These are phyloP conservation scores for Apophysomyces ossiformis DNA, from an alignment of 371 early-diverging fungal genomes.

Conservation along the genomic window DNA sequence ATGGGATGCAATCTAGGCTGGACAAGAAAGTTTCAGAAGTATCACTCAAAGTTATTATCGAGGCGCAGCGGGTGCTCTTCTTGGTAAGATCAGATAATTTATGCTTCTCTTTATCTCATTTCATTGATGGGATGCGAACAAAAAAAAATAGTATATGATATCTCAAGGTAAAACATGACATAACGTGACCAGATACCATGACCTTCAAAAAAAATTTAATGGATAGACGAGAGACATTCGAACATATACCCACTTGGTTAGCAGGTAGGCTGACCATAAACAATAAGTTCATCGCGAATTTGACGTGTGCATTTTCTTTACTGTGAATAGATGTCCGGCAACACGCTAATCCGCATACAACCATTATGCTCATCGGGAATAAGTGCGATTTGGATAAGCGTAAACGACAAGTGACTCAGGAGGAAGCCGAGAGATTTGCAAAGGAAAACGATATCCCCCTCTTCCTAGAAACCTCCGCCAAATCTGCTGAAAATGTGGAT, in stretches of 20 bases:
- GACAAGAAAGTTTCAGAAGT: slow-evolving; percentile 93
- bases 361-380: slow-evolving; percentile 93
- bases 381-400: slow-evolving; percentile 84
- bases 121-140: too few species aligned
- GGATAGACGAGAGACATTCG: slow-evolving; percentile 81
- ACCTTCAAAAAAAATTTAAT: neutral
- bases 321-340: slow-evolving; percentile 66
- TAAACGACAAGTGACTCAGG: slow-evolving; percentile 79
- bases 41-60: slow-evolving; percentile 96
- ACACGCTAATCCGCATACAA: slow-evolving; percentile 90
- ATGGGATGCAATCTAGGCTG: slow-evolving; percentile 56
- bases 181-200: neutral
- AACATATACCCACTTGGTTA: slow-evolving; percentile 92
- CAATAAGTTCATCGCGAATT: too few species aligned
- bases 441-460: slow-evolving; percentile 78
- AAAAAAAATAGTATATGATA: slow-evolving; percentile 67
- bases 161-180: slow-evolving; percentile 60
- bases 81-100: slow-evolving; percentile 45
- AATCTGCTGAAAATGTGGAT: slow-evolving; percentile 91
- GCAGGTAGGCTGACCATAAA: slow-evolving; percentile 55
- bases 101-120: too few species aligned
- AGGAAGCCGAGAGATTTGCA: slow-evolving; percentile 93
- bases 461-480: slow-evolving; percentile 95
- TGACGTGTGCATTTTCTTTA: too few species aligned
- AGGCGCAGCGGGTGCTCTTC: slow-evolving; percentile 93